phyloP scores from a whole-genome alignment of 2,329 filamentous ascomycete genomes.

The Scortechinia acanthostroma region DNA sequence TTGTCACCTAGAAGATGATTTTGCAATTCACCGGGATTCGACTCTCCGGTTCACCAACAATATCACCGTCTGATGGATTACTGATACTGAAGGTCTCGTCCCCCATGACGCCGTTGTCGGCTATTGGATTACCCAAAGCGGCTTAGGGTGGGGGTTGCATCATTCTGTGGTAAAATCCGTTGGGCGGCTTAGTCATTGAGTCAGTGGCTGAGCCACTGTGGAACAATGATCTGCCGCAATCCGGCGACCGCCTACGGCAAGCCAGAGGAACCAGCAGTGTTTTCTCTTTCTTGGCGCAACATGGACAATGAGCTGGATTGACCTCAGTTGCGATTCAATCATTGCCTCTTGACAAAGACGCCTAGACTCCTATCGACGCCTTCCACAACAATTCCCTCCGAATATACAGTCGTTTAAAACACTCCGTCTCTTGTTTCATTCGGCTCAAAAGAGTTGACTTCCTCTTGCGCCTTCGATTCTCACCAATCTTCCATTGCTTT shows the following conservation, averaged over 20 bases:
- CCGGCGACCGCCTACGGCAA: background rate
- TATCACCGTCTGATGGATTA: background rate
- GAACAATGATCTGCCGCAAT: background rate
- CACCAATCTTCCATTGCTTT: background rate
- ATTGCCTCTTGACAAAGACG: too few species aligned
- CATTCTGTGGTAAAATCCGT: background rate
- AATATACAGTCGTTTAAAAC: too few species aligned
- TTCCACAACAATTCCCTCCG: too few species aligned
- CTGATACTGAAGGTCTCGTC: background rate
- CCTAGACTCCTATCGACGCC: too few species aligned
- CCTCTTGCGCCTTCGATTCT: background rate
- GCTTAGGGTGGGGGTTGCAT: background rate
- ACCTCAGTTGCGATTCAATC: too few species aligned
- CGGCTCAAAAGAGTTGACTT: too few species aligned
- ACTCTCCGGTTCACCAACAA: background rate
- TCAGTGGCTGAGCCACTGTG: background rate
- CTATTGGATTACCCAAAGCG: background rate
- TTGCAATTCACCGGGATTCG: background rate
- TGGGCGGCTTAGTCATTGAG: background rate
- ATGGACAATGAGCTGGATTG: background rate
- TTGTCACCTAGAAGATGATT: background rate
- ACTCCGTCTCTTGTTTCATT: too few species aligned
- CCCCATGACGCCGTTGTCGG: background rate
- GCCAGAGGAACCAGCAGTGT: background rate
- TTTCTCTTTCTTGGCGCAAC: background rate